Evolutionary conservation across 2,329 filamentous ascomycete genomes (phyloP).

Genomic region (Pseudopithomyces maydicus): DNA sequence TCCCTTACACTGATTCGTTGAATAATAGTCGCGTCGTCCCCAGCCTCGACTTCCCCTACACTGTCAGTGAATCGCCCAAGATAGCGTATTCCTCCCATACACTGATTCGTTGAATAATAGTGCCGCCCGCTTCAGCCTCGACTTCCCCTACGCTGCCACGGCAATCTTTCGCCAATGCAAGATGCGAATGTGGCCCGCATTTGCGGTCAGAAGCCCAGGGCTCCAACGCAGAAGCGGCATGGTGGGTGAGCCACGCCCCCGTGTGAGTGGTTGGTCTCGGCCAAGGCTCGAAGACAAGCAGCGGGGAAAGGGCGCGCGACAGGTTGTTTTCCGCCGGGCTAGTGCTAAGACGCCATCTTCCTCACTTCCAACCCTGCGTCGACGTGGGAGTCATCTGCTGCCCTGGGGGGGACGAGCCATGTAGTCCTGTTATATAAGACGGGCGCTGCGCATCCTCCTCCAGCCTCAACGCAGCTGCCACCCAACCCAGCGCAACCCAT

Average conservation of each 20-base stretch:
- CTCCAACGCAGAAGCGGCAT: background rate
- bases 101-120: slow-evolving; percentile 14
- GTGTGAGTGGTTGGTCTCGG: background rate
- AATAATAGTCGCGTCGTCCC: background rate
- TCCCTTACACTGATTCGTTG: slow-evolving; percentile 16
- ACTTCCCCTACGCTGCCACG: slow-evolving; percentile 8
- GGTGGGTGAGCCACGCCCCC: background rate
- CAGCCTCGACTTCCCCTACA: slow-evolving; percentile 15
- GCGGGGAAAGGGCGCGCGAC: slow-evolving; percentile 8
- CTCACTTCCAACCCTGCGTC: slow-evolving; percentile 4
- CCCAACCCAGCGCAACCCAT: no score
- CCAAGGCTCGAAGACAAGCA: slow-evolving; percentile 2
- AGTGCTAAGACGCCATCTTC: slow-evolving; percentile 5
- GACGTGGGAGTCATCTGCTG: background rate
- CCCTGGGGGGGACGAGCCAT: no score
- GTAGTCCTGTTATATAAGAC: no score
- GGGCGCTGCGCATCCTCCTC: no score
- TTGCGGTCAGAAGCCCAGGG: background rate
- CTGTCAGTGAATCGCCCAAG: slow-evolving; percentile 11
- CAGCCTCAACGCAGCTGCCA: no score
- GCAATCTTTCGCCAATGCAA: background rate
- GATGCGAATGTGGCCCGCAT: background rate
- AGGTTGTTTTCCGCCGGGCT: background rate
- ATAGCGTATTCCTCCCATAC: slow-evolving; percentile 25
- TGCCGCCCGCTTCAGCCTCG: slow-evolving; percentile 6